These are phyloP conservation scores for Aphanomyces astaci DNA, from an alignment of 352 stramenopile species.

Conservation along the genomic window DNA sequence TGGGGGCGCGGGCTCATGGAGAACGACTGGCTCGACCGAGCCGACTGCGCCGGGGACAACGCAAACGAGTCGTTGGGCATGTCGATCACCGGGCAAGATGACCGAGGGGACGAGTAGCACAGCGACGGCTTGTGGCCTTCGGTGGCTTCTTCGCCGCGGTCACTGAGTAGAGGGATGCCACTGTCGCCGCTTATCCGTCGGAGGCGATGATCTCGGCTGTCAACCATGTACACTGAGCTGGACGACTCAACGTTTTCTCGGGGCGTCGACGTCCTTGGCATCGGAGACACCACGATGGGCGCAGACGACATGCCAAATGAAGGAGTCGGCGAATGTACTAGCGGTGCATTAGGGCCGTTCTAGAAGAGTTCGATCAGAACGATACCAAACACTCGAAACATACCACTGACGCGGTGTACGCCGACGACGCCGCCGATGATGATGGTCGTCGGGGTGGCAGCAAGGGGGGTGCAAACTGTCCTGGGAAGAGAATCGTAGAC, in stretches of 20 bases:
- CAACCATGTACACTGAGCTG: no score
- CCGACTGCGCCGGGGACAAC: not conserved
- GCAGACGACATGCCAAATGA: not conserved
- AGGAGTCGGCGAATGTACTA: no score
- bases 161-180: not conserved
- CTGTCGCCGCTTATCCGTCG: no score
- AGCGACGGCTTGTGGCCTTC: not conserved
- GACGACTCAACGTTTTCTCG: no score
- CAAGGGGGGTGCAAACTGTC: no score
- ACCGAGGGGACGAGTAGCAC: not conserved
- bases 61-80: not conserved
- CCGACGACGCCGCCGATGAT: not conserved
- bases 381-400: no score
- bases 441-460: not conserved
- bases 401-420: not conserved
- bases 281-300: not conserved
- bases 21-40: not conserved
- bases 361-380: no score
- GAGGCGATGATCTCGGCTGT: no score
- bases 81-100: conserved; percentile 3
- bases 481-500: no score
- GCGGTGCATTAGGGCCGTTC: no score
- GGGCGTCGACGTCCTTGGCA: no score
- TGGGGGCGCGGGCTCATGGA: not conserved
- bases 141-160: not conserved